phyloP scores from a whole-genome alignment of 75 land plant species.

The Pinus tabuliformis region DNA sequence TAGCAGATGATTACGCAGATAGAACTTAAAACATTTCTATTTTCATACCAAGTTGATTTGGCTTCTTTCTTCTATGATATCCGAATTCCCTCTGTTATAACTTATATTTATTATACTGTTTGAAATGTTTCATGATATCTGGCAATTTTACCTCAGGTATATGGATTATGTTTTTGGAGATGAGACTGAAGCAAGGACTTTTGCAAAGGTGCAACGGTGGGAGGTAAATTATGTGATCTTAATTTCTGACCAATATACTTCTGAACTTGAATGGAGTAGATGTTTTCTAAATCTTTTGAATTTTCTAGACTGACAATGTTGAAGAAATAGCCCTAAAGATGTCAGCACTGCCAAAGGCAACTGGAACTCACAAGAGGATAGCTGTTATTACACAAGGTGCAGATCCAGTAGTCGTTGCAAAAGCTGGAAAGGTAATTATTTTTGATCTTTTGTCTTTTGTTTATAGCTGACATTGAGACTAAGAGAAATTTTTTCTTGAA shows the following conservation, averaged over 20 bases:
- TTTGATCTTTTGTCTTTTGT: no score
- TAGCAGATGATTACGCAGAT: not conserved
- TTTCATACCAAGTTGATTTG: not conserved
- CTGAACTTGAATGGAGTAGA: not conserved
- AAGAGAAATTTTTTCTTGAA: not conserved
- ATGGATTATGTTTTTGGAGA: slow-evolving; percentile 88
- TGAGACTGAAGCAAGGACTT: slow-evolving; percentile 90
- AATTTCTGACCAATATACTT: not conserved
- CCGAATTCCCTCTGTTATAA: not conserved
- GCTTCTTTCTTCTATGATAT: not conserved
- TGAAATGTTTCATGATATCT: not conserved
- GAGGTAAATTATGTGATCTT: slow-evolving; percentile 42
- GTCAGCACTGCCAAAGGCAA: slow-evolving; percentile 76
- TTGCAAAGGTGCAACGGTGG: slow-evolving; percentile 84
- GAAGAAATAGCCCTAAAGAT: slow-evolving; percentile 92
- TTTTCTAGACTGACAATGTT: slow-evolving; percentile 78
- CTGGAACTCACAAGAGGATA: slow-evolving; percentile 71
- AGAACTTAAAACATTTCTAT: not conserved
- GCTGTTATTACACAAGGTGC: slow-evolving; percentile 90
- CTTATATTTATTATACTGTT: no score
- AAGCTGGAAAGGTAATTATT: slow-evolving; percentile 75
- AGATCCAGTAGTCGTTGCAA: slow-evolving; percentile 80
- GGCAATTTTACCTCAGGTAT: slow-evolving; percentile 44
- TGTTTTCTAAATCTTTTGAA: not conserved
- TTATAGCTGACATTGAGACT: no score